Percentiles rank a stretch among this genome's conserved stretches.
Evolutionary conservation across 805 yeast genomes (phyloP).

Genomic region (Zygotorulaspora sp.): DNA sequence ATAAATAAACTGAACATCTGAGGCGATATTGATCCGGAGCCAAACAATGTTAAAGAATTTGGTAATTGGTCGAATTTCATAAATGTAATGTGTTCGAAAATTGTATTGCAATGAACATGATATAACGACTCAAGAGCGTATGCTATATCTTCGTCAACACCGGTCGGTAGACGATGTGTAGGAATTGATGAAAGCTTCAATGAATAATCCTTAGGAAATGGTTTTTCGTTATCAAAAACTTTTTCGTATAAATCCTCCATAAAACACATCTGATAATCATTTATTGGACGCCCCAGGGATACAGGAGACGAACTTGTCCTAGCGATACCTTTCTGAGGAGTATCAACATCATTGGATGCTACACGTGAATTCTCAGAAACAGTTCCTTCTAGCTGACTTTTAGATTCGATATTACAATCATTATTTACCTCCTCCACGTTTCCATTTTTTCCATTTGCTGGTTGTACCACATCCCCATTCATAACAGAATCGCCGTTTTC

Average conservation of each 20-base stretch:
- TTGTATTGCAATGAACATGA: constrained; percentile 55
- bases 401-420: not conserved
- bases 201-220: constrained; percentile 24
- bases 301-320: constrained; percentile 8
- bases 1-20: constrained; percentile 58
- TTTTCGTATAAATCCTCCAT: constrained; percentile 21
- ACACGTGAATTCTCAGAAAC: not conserved
- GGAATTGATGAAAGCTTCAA: constrained; percentile 40
- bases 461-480: not conserved
- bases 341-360: not conserved
- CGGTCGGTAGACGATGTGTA: constrained; percentile 38
- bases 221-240: constrained; percentile 23
- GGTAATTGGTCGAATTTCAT: constrained; percentile 62
- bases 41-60: constrained; percentile 49
- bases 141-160: constrained; percentile 52
- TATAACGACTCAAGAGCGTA: constrained; percentile 60
- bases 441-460: not conserved
- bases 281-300: constrained; percentile 3
- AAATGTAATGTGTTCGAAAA: constrained; percentile 62
- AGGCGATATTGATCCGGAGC: constrained; percentile 49
- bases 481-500: not conserved
- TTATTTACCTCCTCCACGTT: not conserved
- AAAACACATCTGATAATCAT: constrained; percentile 12
- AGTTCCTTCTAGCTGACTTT: not conserved
- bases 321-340: constrained; percentile 5